Evolutionary conservation across 768 basidiomycete genomes (phyloP).

Genomic region (Pleurotus sapidus): DNA sequence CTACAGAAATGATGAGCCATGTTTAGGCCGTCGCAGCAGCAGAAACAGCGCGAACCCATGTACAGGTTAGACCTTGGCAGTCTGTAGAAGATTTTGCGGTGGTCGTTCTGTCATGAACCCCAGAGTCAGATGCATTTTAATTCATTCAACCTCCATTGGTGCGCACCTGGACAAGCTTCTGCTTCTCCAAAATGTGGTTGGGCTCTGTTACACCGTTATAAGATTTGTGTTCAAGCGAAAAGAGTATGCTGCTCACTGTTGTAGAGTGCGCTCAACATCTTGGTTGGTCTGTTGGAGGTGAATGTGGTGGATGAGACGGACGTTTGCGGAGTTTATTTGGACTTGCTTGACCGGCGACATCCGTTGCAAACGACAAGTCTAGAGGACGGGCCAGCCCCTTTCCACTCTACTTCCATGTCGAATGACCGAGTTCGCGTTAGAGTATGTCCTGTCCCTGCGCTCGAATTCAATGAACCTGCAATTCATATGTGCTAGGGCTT

Average conservation of each 20-base stretch:
- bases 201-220: constrained; percentile 39
- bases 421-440: constrained; percentile 76
- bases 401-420: constrained; percentile 37
- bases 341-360: constrained; percentile 11
- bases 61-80: constrained; percentile 62
- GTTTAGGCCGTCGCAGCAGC: not conserved
- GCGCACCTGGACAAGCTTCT: constrained; percentile 63
- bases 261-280: constrained; percentile 61
- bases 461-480: constrained; percentile 1
- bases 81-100: constrained; percentile 56
- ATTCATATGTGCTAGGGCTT: constrained; percentile 57
- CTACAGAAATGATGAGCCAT: constrained; percentile 27
- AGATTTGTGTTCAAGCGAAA: not conserved
- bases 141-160: constrained; percentile 6
- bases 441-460: constrained; percentile 49
- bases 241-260: constrained; percentile 46
- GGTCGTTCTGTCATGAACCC: constrained; percentile 33
- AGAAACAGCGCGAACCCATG: constrained; percentile 42
- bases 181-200: constrained; percentile 64
- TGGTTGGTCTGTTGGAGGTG: constrained; percentile 19
- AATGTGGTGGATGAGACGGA: constrained; percentile 25
- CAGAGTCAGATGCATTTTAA: constrained; percentile 1
- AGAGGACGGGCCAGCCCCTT: constrained; percentile 27
- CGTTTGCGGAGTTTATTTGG: constrained; percentile 42
- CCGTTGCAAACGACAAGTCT: constrained; percentile 16